Evolutionary conservation across 2,329 filamentous ascomycete genomes (phyloP).

Genomic region (Colletotrichum siamense): DNA sequence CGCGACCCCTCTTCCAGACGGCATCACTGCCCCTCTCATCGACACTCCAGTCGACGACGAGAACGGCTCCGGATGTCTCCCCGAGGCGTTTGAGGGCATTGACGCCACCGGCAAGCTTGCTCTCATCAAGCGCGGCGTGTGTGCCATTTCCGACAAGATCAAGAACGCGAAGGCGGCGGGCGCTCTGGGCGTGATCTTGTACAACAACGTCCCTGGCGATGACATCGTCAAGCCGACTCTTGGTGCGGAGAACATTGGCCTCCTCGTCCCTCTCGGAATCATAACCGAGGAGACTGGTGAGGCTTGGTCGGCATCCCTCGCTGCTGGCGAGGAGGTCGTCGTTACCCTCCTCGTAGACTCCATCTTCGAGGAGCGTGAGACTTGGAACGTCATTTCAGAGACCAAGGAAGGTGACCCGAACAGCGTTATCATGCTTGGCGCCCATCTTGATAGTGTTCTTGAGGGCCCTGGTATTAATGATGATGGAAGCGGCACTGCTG

Average conservation of each 20-base stretch:
- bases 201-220: constrained; percentile 61
- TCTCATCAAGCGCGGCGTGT: constrained; percentile 49
- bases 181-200: constrained; percentile 56
- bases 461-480: constrained; percentile 45
- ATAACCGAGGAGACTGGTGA: constrained; percentile 38
- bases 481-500: constrained; percentile 42
- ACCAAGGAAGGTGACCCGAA: constrained; percentile 46
- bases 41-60: constrained; percentile 40
- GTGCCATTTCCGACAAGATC: constrained; percentile 47
- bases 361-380: constrained; percentile 37
- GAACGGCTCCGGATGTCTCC: constrained; percentile 44
- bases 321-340: constrained; percentile 34
- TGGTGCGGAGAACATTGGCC: constrained; percentile 42
- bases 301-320: constrained; percentile 38
- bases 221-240: constrained; percentile 55
- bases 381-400: constrained; percentile 47
- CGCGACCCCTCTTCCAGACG: constrained; percentile 42
- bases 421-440: constrained; percentile 47
- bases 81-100: constrained; percentile 46
- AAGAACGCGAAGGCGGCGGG: constrained; percentile 46
- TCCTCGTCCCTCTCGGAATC: constrained; percentile 39
- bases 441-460: constrained; percentile 45
- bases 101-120: constrained; percentile 49
- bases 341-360: constrained; percentile 42
- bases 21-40: constrained; percentile 40